Conservation (phyloP, 805 yeast species). For the Candida dajiaensis region DNA sequence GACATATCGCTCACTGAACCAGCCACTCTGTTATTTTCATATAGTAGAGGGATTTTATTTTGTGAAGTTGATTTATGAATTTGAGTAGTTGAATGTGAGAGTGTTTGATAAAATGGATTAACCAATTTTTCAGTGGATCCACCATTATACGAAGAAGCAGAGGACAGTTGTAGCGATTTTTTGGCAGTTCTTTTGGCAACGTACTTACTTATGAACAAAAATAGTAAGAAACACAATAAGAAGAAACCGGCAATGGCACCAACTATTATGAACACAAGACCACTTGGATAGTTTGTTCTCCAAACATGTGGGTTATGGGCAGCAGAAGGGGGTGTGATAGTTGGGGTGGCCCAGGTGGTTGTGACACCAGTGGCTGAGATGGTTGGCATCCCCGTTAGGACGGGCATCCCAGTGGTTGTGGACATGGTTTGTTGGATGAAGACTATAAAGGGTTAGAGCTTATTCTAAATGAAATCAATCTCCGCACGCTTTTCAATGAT, state of each 20-base stretch:
- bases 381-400: slow-evolving; percentile 2
- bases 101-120: slow-evolving; percentile 7
- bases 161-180: slow-evolving; percentile 28
- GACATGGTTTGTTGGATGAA: not conserved
- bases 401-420: slow-evolving; percentile 7
- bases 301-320: slow-evolving; percentile 59
- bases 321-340: slow-evolving; percentile 47
- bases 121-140: slow-evolving; percentile 13
- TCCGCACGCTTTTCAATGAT: too few relatives aligned
- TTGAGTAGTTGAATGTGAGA: slow-evolving; percentile 2
- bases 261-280: slow-evolving; percentile 79
- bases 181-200: slow-evolving; percentile 48
- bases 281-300: slow-evolving; percentile 49
- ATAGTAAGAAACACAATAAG: slow-evolving; percentile 42
- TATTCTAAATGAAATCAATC: too few relatives aligned
- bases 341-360: slow-evolving; percentile 24
- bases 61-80: not conserved
- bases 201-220: slow-evolving; percentile 45
- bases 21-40: slow-evolving; percentile 9
- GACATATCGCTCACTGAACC: slow-evolving; percentile 10
- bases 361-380: slow-evolving; percentile 8
- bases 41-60: slow-evolving; percentile 16
- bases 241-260: slow-evolving; percentile 65
- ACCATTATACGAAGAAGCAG: slow-evolving; percentile 16
- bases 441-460: too few relatives aligned